Evolutionary conservation across 768 basidiomycete genomes (phyloP).

Genomic region (Mycena sanguinolenta): DNA sequence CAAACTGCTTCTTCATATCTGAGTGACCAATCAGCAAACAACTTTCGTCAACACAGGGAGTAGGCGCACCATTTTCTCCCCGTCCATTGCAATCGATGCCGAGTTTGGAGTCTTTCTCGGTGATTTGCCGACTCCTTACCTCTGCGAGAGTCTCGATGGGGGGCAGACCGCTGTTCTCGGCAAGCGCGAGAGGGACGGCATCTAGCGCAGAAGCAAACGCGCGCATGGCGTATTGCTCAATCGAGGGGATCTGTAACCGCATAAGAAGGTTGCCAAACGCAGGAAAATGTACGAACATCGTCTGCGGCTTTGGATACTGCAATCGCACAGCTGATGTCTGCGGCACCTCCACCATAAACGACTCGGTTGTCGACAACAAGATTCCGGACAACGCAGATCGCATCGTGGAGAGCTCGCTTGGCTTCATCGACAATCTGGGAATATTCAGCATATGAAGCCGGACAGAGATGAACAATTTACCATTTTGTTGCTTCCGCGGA

Average conservation of each 20-base stretch:
- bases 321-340: constrained; percentile 95
- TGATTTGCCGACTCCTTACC: constrained; percentile 93
- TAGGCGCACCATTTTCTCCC: constrained; percentile 83
- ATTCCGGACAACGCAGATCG: constrained; percentile 96
- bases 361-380: constrained; percentile 95
- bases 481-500: constrained; percentile 99
- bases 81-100: constrained; percentile 94
- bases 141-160: constrained; percentile 98
- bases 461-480: constrained; percentile 53
- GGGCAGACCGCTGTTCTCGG: constrained; percentile 96
- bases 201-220: constrained; percentile 98
- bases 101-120: constrained; percentile 84
- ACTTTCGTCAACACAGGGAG: not conserved
- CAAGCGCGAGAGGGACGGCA: constrained; percentile 94
- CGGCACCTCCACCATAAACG: constrained; percentile 98
- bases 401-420: constrained; percentile 97
- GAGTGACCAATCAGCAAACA: constrained; percentile 11
- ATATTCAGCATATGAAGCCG: not conserved
- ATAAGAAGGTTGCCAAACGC: constrained; percentile 13
- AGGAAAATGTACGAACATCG: constrained; percentile 64
- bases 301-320: constrained; percentile 96
- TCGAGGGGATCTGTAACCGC: constrained; percentile 82
- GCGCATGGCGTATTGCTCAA: constrained; percentile 99
- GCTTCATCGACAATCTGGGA: constrained; percentile 97
- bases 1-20: constrained; percentile 99